Evolutionary conservation across 2,329 filamentous ascomycete genomes (phyloP).

Genomic region (Neophaeococcomyces aloes): DNA sequence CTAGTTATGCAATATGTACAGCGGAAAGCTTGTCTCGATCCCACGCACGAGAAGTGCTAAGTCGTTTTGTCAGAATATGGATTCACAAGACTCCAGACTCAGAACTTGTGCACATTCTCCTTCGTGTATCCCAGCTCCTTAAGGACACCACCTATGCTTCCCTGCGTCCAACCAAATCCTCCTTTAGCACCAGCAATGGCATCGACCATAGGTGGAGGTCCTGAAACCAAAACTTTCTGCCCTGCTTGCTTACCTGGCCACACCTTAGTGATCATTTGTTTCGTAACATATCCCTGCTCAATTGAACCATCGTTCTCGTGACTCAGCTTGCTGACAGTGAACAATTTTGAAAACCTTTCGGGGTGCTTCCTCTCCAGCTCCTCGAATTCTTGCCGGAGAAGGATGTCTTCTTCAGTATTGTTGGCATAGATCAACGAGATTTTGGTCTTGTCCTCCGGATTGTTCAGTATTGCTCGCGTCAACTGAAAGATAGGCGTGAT

Average conservation of each 20-base stretch:
- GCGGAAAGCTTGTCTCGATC: not conserved
- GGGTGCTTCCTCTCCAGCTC: slow-evolving; percentile 41
- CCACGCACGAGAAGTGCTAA: too few species aligned
- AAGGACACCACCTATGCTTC: slow-evolving; percentile 41
- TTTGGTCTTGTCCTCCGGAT: slow-evolving; percentile 51
- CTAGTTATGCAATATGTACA: too few species aligned
- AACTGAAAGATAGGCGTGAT: slow-evolving; percentile 63
- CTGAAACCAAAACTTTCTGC: slow-evolving; percentile 57
- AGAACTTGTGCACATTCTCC: slow-evolving; percentile 51
- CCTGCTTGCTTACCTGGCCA: slow-evolving; percentile 27
- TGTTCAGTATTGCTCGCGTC: slow-evolving; percentile 49
- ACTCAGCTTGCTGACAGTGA: slow-evolving; percentile 43
- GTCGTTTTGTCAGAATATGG: too few species aligned
- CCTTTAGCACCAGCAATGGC: slow-evolving; percentile 41
- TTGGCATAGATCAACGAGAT: slow-evolving; percentile 57
- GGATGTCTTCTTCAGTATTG: slow-evolving; percentile 53
- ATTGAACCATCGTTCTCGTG: slow-evolving; percentile 29
- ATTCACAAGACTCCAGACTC: too few species aligned
- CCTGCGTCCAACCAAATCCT: slow-evolving; percentile 25
- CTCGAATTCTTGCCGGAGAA: slow-evolving; percentile 48
- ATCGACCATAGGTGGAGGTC: slow-evolving; percentile 57
- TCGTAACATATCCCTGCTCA: slow-evolving; percentile 49
- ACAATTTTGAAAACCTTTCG: slow-evolving; percentile 47
- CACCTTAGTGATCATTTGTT: slow-evolving; percentile 44
- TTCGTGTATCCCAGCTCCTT: slow-evolving; percentile 47